These are phyloP conservation scores for Phytophthora sansomeana DNA, from an alignment of 352 stramenopile genomes.

Conservation along the genomic window DNA sequence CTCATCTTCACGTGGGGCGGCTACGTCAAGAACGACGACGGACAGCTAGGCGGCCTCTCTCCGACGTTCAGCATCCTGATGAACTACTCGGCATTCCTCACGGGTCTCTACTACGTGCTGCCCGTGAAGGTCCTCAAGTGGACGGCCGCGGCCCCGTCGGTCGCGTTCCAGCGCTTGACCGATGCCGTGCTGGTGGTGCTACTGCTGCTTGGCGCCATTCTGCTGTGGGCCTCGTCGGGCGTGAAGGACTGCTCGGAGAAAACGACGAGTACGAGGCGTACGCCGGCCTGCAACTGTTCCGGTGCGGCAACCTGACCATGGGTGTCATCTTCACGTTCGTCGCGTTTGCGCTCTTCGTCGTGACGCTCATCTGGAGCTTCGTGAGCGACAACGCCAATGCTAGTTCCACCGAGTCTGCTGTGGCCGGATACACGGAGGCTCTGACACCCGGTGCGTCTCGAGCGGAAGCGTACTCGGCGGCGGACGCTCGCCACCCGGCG, in stretches of 20 bases:
- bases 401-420: slow-evolving; percentile 7
- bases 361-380: slow-evolving; percentile 32
- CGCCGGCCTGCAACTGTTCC: slow-evolving; percentile 21
- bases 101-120: slow-evolving; percentile 80
- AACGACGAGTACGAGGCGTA: slow-evolving; percentile 36
- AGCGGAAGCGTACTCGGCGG: slow-evolving; percentile 15
- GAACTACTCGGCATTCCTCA: slow-evolving; percentile 66
- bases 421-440: slow-evolving; percentile 18
- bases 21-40: slow-evolving; percentile 33
- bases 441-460: slow-evolving; percentile 12
- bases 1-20: slow-evolving; percentile 37
- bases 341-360: slow-evolving; percentile 32
- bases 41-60: slow-evolving; percentile 25
- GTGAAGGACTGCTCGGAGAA: slow-evolving; percentile 42
- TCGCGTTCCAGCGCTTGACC: slow-evolving; percentile 28
- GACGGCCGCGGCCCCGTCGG: slow-evolving; percentile 17
- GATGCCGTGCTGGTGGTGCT: slow-evolving; percentile 23
- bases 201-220: slow-evolving; percentile 29
- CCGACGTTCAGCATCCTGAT: slow-evolving; percentile 53
- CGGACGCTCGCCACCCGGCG: slow-evolving; percentile 25
- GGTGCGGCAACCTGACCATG: slow-evolving; percentile 38
- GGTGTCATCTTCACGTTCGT: slow-evolving; percentile 39
- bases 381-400: slow-evolving; percentile 19
- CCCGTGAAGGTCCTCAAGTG: slow-evolving; percentile 76
- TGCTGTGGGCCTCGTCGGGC: slow-evolving; percentile 41